A percentile compares a stretch with the other conserved stretches of the same genome.
These are phyloP conservation scores for Microascus cirrosus DNA, from an alignment of 2,329 filamentous ascomycete species.

Conservation along the genomic window DNA sequence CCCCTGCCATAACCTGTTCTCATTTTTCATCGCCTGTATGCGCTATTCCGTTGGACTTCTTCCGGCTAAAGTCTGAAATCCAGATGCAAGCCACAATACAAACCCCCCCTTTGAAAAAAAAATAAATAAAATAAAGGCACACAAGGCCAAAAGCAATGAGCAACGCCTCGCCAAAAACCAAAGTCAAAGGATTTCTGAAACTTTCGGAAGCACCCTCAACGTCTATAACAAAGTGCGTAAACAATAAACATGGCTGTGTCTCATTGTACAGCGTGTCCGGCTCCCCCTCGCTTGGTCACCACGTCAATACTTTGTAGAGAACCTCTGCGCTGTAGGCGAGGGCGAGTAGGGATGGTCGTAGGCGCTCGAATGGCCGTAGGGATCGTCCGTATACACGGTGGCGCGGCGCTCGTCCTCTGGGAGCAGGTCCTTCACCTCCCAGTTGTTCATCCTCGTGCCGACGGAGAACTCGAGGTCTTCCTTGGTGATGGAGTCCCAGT, in stretches of 20 bases:
- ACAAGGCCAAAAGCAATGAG: constrained; percentile 6
- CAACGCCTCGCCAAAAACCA: constrained; percentile 3
- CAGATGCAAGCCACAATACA: background rate
- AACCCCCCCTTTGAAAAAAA: background rate
- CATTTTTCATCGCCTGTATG: too few relatives aligned
- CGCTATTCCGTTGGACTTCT: too few relatives aligned
- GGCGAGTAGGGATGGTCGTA: constrained; percentile 43
- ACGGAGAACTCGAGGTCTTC: constrained; percentile 98
- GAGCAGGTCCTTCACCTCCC: constrained; percentile 91
- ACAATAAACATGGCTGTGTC: background rate
- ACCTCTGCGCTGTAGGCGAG: constrained; percentile 21
- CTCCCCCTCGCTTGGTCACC: background rate
- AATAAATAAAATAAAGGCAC: background rate
- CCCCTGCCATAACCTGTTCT: too few relatives aligned
- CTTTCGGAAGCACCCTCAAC: background rate
- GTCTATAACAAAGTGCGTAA: background rate
- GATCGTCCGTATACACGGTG: constrained; percentile 62
- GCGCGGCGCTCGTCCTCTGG: constrained; percentile 68
- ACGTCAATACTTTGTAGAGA: constrained; percentile 34
- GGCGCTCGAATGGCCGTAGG: constrained; percentile 43
- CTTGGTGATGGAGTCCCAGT: constrained; percentile 98
- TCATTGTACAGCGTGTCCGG: background rate
- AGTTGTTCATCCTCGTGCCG: constrained; percentile 88
- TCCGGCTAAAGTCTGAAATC: background rate
- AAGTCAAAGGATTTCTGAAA: background rate